phyloP scores from a whole-genome alignment of 441 rosid genomes.

The Rhodomyrtus psidioides region DNA sequence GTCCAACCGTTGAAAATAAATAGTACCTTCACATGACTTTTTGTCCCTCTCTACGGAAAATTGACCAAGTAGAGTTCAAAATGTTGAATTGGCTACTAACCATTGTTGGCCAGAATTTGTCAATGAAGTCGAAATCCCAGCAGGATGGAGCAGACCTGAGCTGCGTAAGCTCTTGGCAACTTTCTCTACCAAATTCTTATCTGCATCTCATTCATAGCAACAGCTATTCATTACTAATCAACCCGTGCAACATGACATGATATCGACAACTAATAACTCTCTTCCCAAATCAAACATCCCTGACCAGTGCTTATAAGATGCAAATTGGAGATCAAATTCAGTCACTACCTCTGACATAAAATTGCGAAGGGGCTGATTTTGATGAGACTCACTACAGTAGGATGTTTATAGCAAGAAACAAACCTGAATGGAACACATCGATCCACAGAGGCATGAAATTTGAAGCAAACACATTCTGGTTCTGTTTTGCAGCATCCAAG shows the following conservation, averaged over 20 bases:
- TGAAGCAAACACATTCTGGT: constrained; percentile 60
- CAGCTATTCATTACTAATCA: neutral
- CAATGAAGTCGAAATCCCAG: constrained; percentile 75
- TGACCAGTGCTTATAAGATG: neutral
- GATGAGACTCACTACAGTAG: neutral
- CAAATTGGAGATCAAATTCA: neutral
- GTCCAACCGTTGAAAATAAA: neutral
- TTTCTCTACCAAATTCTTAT: constrained; percentile 42
- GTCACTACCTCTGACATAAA: neutral
- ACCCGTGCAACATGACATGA: neutral
- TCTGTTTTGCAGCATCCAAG: constrained; percentile 57
- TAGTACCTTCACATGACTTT: neutral
- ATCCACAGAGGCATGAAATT: constrained; percentile 83
- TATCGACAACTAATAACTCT: neutral
- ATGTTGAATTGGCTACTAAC: constrained; percentile 18
- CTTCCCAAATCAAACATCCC: neutral
- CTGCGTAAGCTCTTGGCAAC: constrained; percentile 37
- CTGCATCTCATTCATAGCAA: constrained; percentile 21
- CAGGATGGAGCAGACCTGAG: constrained; percentile 55
- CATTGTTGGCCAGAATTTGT: constrained; percentile 70
- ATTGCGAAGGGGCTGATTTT: neutral
- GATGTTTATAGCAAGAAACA: neutral
- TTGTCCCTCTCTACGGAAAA: neutral
- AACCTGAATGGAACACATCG: constrained; percentile 59
- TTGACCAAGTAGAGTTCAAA: neutral